Evolutionary conservation across 257 asterid genomes (phyloP).

Genomic region (Hygrophila difformis): DNA sequence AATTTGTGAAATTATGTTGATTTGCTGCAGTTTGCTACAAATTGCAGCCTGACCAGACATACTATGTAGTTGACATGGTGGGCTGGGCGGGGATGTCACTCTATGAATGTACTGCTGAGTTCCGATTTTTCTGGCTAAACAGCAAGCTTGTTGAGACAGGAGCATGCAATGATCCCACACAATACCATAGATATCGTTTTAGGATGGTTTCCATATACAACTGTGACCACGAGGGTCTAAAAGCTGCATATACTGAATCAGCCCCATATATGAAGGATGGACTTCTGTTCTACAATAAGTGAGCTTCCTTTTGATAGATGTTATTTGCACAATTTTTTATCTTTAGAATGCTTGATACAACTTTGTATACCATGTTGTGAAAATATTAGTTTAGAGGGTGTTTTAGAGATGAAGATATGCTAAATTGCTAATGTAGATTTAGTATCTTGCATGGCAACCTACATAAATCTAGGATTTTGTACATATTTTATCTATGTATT

Average conservation of each 20-base stretch:
- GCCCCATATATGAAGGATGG: constrained; percentile 82
- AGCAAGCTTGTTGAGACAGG: constrained; percentile 78
- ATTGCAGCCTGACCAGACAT: constrained; percentile 72
- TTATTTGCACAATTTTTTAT: too few species aligned
- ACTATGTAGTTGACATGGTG: constrained; percentile 81
- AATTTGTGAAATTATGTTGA: constrained; percentile 5
- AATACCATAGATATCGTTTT: constrained; percentile 59
- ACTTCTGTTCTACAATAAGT: constrained; percentile 81
- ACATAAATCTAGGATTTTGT: too few species aligned
- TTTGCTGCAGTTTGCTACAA: constrained; percentile 13
- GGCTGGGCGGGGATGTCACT: constrained; percentile 89
- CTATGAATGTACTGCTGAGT: constrained; percentile 88
- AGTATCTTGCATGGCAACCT: too few species aligned
- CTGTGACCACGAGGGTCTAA: constrained; percentile 67
- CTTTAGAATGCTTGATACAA: too few species aligned
- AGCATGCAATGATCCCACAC: constrained; percentile 64
- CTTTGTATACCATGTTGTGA: too few species aligned
- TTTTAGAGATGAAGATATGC: too few species aligned
- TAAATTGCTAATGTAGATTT: too few species aligned
- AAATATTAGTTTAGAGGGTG: too few species aligned
- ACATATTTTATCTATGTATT: too few species aligned
- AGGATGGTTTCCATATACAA: constrained; percentile 42
- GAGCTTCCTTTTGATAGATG: constrained; percentile 15
- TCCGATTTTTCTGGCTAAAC: constrained; percentile 85
- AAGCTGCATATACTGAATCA: constrained; percentile 56